These are phyloP conservation scores for Pythium phragmiticola DNA, from an alignment of 352 stramenopile genomes.

Conservation along the genomic window DNA sequence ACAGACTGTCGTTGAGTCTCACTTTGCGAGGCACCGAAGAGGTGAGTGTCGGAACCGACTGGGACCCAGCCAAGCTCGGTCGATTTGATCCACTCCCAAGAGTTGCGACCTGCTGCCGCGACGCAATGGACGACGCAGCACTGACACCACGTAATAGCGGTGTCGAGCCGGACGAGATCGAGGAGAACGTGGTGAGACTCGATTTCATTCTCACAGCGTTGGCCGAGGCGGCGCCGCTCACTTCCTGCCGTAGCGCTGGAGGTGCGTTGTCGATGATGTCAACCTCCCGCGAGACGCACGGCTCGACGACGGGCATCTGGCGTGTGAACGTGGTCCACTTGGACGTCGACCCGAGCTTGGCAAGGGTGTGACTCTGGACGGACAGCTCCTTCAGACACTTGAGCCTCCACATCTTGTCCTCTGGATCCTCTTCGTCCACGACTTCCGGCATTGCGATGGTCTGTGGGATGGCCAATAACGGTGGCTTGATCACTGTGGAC, in stretches of 20 bases:
- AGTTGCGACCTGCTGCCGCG: not conserved
- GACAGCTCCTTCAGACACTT: conserved; percentile 26
- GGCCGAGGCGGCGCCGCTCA: not conserved
- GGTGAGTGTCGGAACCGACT: conserved; percentile 7
- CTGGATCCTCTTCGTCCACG: conserved; percentile 17
- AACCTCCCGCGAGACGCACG: conserved; percentile 10
- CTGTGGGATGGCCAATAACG: conserved; percentile 17
- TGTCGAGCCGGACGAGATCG: conserved; percentile 20
- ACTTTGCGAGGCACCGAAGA: conserved; percentile 7
- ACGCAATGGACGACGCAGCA: conserved; percentile 1
- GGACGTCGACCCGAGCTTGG: not conserved
- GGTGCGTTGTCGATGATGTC: conserved; percentile 25
- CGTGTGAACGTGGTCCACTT: conserved; percentile 15
- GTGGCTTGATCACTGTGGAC: not conserved
- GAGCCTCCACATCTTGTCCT: conserved; percentile 18
- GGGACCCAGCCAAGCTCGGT: conserved; percentile 9
- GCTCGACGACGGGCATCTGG: conserved; percentile 14
- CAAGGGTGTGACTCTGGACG: not conserved
- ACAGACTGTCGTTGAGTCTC: conserved; percentile 23
- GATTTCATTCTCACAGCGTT: conserved; percentile 27
- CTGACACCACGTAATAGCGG: not conserved
- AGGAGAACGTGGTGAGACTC: conserved; percentile 24
- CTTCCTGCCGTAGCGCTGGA: conserved; percentile 13
- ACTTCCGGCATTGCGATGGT: conserved; percentile 13
- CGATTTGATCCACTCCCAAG: not conserved